Percentiles rank a stretch among this genome's conserved stretches.
phyloP scores from a whole-genome alignment of 2,329 filamentous ascomycete species.

The Ilyonectria mors-panacis region DNA sequence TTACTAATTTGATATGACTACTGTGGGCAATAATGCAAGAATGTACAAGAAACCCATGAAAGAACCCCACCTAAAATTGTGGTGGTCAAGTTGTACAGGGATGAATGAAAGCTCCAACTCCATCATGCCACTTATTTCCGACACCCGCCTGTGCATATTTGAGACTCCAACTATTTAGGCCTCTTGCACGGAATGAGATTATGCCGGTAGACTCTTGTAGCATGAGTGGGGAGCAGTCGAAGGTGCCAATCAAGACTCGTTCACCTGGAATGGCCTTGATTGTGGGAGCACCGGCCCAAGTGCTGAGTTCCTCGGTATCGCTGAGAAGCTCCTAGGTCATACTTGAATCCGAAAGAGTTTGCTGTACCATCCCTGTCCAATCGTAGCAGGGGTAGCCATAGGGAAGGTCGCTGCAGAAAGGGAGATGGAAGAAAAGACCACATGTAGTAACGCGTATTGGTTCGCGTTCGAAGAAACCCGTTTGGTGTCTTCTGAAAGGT shows the following conservation, averaged over 20 bases:
- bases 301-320: constrained; percentile 3
- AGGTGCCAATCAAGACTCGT: constrained; percentile 18
- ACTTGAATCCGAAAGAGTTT: constrained; percentile 18
- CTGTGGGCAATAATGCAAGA: background rate
- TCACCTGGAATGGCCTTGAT: constrained; percentile 22
- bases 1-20: constrained; percentile 1
- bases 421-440: constrained; percentile 27
- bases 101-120: constrained; percentile 25
- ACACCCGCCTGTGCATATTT: constrained; percentile 18
- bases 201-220: background rate
- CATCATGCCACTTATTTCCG: constrained; percentile 22
- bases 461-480: constrained; percentile 5
- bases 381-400: constrained; percentile 25
- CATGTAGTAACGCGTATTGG: constrained; percentile 4
- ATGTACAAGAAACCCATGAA: constrained; percentile 20
- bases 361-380: constrained; percentile 25
- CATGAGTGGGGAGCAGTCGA: constrained; percentile 19
- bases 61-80: background rate
- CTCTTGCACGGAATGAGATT: constrained; percentile 20
- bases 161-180: constrained; percentile 22
- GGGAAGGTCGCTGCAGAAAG: constrained; percentile 26
- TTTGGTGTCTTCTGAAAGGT: background rate
- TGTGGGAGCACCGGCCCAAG: constrained; percentile 7
- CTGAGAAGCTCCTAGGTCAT: constrained; percentile 25
- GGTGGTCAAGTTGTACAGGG: background rate